Base-by-base conservation (phyloP, 352 stramenopile species). In the Phytophthora tentaculata region DNA sequence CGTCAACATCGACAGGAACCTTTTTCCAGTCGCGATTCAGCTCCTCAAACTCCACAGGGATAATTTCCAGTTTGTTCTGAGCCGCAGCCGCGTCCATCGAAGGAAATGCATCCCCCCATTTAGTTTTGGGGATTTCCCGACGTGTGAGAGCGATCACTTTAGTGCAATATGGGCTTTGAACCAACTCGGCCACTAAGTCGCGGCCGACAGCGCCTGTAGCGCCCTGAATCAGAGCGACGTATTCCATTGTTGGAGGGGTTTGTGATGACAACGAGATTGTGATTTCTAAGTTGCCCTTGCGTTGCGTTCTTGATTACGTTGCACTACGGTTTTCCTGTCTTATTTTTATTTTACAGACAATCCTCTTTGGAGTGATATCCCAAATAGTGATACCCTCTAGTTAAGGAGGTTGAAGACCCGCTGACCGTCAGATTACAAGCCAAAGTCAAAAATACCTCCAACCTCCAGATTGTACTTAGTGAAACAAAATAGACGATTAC, bases 141-240 rank as follows among this genome's bases (percentile, higher is more conserved):
- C 84, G 84, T 24, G 75, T 64, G 51, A 91, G 67, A 12, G 84
- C 84, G 44, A 90, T 73, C 39, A 92, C 80, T 56, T 85, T 86
- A 37, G 61, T 71, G 65, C 82, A 92, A 17, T 74, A 76, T 41
- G 75, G 14, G 8, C 81, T 89, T 41, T 69, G 64, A 22, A 90
- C 83, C 61, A 92, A 68, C 52, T 88, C 76, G 1, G 83, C 84
- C 19, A 92, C 78, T 24, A 92, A 50, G 14, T 91, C 84, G 19
- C 84, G 79, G 3, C 82, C 84, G 7, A 92, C 81, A 17, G 84
- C 79, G 43, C 84, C 84, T 13, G 84, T 92, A 19, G 77, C 73
- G 13, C 84, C 84, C 43, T 88, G 72, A 3, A 91, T 82, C 8
- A 92, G 50, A 8, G 80, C 81, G 10, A 80, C 75, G 73, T 84